Percentiles rank a stretch among this genome's conserved stretches.
phyloP scores from a whole-genome alignment of 1,284 basidiomycete genomes.

The Gomphus bonarii region DNA sequence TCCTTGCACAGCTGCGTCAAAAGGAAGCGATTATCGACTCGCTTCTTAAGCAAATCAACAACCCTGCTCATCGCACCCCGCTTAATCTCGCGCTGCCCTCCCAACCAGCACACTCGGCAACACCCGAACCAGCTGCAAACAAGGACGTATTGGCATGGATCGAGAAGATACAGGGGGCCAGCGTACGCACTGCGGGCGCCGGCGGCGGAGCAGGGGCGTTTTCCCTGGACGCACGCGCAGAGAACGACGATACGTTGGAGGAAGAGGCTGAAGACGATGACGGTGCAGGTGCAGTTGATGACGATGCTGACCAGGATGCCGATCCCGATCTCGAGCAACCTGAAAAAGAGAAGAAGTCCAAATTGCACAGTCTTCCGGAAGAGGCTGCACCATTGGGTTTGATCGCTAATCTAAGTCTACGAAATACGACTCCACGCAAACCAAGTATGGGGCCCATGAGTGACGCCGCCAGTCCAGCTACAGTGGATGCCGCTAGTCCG shows the following conservation, averaged over 20 bases:
- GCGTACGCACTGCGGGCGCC: not conserved
- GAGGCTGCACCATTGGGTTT: constrained; percentile 61
- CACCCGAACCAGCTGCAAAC: constrained; percentile 9
- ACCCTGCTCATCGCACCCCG: constrained; percentile 6
- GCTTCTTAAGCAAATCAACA: constrained; percentile 51
- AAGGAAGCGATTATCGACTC: constrained; percentile 77
- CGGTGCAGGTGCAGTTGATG: constrained; percentile 18
- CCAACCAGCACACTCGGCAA: constrained; percentile 7
- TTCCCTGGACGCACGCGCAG: constrained; percentile 18
- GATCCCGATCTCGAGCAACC: constrained; percentile 2
- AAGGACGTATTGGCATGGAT: constrained; percentile 6
- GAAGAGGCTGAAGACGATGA: constrained; percentile 26
- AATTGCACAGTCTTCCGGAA: constrained; percentile 48
- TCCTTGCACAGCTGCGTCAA: constrained; percentile 70
- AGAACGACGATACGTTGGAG: constrained; percentile 12
- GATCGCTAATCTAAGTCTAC: constrained; percentile 59
- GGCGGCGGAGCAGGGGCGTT: constrained; percentile 1
- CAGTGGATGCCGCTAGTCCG: constrained; percentile 13
- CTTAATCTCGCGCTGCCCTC: constrained; percentile 10
- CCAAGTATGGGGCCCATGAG: not conserved
- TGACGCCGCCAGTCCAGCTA: not conserved
- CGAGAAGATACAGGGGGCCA: constrained; percentile 4
- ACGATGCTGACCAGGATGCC: not conserved
- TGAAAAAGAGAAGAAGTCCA: constrained; percentile 13
- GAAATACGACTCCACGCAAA: constrained; percentile 24